Evolutionary conservation across 2,329 filamentous ascomycete genomes (phyloP).

Genomic region (Pseudogymnoascus sp.): DNA sequence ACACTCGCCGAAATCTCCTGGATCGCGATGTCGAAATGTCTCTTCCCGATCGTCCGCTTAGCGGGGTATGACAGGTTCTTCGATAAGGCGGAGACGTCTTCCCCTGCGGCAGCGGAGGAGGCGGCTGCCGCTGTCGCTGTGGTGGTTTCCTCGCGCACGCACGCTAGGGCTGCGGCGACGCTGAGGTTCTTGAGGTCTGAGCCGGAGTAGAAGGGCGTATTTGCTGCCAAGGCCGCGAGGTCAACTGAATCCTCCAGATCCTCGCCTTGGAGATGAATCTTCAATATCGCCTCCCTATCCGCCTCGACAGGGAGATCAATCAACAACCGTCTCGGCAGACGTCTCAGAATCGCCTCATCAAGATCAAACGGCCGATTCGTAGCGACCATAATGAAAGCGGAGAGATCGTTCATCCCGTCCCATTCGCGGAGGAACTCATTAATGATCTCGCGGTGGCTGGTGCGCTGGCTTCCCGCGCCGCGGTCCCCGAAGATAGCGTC

Average conservation of each 20-base stretch:
- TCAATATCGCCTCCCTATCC: slow-evolving; percentile 63
- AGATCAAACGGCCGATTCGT: slow-evolving; percentile 94
- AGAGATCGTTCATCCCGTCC: slow-evolving; percentile 79
- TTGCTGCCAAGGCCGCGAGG: slow-evolving; percentile 55
- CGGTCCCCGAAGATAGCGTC: slow-evolving; percentile 85
- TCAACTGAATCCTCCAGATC: slow-evolving; percentile 54
- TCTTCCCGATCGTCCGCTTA: slow-evolving; percentile 55
- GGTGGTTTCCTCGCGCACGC: slow-evolving; percentile 67
- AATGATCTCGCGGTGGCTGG: slow-evolving; percentile 78
- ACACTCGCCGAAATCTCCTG: slow-evolving; percentile 88
- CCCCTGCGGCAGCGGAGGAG: slow-evolving; percentile 32
- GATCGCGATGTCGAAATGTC: slow-evolving; percentile 81
- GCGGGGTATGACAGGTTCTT: slow-evolving; percentile 57
- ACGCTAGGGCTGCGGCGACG: slow-evolving; percentile 72
- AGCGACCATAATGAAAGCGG: slow-evolving; percentile 96
- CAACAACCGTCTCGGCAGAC: slow-evolving; percentile 65
- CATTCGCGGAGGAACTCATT: slow-evolving; percentile 96
- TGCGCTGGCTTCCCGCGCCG: slow-evolving; percentile 57
- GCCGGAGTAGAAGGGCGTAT: slow-evolving; percentile 72
- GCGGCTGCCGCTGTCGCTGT: slow-evolving; percentile 34
- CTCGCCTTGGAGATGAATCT: slow-evolving; percentile 66
- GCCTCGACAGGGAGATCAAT: slow-evolving; percentile 64
- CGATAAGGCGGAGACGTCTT: slow-evolving; percentile 23
- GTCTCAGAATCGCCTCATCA: slow-evolving; percentile 77
- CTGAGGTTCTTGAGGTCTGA: slow-evolving; percentile 79